These are phyloP conservation scores for Spergularia marina DNA, from an alignment of 148 eudicot genomes.

Conservation along the genomic window DNA sequence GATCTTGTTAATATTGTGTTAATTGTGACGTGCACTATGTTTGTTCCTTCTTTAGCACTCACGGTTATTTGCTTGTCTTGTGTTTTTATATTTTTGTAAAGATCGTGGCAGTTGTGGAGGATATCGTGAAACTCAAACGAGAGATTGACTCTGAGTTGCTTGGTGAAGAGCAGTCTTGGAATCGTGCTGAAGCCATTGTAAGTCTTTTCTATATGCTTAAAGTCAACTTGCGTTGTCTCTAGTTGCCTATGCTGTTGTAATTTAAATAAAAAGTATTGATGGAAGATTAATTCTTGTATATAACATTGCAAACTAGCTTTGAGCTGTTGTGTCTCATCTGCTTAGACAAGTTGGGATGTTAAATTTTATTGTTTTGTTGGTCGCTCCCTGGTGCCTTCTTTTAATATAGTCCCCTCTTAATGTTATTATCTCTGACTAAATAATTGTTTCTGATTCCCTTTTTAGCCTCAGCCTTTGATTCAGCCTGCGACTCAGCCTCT, in stretches of 20 bases:
- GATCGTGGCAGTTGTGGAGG: constrained; percentile 60
- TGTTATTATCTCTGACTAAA: too few relatives aligned
- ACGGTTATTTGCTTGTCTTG: neutral
- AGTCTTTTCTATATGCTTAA: constrained; percentile 19
- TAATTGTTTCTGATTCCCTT: neutral
- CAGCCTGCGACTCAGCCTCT: constrained; percentile 54
- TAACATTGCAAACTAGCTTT: neutral
- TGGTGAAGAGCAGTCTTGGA: constrained; percentile 74
- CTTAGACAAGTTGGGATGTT: neutral
- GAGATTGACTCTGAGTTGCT: constrained; percentile 74
- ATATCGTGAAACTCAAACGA: constrained; percentile 60
- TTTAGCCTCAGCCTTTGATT: constrained; percentile 37
- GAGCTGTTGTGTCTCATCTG: neutral
- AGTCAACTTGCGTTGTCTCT: neutral
- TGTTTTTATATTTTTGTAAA: constrained; percentile 16
- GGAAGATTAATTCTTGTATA: neutral
- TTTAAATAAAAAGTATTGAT: neutral
- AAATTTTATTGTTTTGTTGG: too few relatives aligned
- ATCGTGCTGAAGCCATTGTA: constrained; percentile 67
- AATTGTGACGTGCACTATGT: too few relatives aligned
- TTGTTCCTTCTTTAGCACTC: neutral
- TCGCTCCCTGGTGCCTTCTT: too few relatives aligned
- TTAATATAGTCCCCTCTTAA: too few relatives aligned
- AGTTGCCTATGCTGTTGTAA: neutral
- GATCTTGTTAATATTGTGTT: too few relatives aligned